phyloP scores from a whole-genome alignment of 352 stramenopile genomes.

The Phytophthora tubulina region DNA sequence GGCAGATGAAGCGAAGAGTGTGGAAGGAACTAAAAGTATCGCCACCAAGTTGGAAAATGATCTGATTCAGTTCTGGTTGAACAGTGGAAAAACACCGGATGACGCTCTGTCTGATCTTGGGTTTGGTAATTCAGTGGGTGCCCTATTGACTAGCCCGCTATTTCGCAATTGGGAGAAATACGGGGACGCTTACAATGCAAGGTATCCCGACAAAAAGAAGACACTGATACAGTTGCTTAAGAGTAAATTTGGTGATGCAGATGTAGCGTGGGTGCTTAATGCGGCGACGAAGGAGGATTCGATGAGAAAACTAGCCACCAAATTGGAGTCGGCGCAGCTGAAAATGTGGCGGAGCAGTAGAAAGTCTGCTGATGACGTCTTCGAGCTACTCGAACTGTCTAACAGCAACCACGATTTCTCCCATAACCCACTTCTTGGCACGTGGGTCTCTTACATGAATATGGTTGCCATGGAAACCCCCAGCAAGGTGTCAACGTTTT shows the following conservation, averaged over 20 bases:
- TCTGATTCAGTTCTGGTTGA: constrained; percentile 2
- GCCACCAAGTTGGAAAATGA: constrained; percentile 1
- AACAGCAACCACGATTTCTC: background rate
- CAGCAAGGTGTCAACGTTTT: background rate
- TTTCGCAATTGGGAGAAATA: background rate
- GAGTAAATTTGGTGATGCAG: background rate
- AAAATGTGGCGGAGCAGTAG: background rate
- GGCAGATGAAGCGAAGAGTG: background rate
- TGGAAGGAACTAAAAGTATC: background rate
- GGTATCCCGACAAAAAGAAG: background rate
- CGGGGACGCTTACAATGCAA: background rate
- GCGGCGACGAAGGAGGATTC: background rate
- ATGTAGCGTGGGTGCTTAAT: background rate
- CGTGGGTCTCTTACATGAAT: constrained; percentile 4
- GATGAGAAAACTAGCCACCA: background rate
- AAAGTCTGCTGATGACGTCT: background rate
- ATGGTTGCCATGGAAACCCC: background rate
- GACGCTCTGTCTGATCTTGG: background rate
- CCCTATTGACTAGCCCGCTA: background rate
- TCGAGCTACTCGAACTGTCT: background rate
- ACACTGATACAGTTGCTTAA: constrained; percentile 1
- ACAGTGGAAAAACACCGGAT: background rate
- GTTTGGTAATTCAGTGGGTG: background rate
- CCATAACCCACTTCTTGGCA: background rate
- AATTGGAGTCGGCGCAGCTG: constrained; percentile 9